Percentiles rank a stretch among this genome's conserved stretches.
Conservation (phyloP, 108 stramenopile species). For the Stephanodiscus minutulus region DNA sequence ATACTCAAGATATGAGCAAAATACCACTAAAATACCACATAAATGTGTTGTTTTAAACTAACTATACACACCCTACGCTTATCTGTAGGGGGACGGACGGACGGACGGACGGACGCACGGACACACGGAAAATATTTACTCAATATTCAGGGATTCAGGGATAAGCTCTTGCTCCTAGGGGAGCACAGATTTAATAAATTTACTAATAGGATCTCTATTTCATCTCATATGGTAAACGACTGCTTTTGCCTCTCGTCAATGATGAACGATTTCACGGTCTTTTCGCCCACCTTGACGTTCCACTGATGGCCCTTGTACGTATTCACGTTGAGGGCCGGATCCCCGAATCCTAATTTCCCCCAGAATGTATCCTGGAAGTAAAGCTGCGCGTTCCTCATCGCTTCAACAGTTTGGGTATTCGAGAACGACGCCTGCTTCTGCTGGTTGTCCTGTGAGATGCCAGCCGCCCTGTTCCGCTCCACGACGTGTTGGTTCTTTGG, state of each 20-base stretch:
- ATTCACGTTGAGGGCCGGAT: slow-evolving; percentile 64
- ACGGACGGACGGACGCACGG: too few relatives aligned
- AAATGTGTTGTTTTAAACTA: too few relatives aligned
- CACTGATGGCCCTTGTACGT: slow-evolving; percentile 80
- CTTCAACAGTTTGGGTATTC: slow-evolving; percentile 61
- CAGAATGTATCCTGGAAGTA: slow-evolving; percentile 78
- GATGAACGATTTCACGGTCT: slow-evolving; percentile 62
- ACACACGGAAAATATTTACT: too few relatives aligned
- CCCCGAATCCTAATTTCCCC: slow-evolving; percentile 66
- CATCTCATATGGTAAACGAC: slow-evolving; percentile 19
- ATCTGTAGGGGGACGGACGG: too few relatives aligned
- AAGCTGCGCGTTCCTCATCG: slow-evolving; percentile 56
- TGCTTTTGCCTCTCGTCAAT: slow-evolving; percentile 44
- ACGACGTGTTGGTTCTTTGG: slow-evolving; percentile 63
- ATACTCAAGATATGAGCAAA: too few relatives aligned
- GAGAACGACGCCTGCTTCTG: slow-evolving; percentile 61
- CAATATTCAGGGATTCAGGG: too few relatives aligned
- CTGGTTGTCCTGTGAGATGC: slow-evolving; percentile 10
- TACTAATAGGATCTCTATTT: too few relatives aligned
- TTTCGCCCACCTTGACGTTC: slow-evolving; percentile 71
- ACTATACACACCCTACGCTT: too few relatives aligned
- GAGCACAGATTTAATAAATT: too few relatives aligned
- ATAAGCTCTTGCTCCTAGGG: too few relatives aligned
- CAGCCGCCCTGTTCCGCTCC: slow-evolving; percentile 35
- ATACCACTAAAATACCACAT: too few relatives aligned